Conservation (phyloP, 305 asterid species). For the Solanum aculeatissimum region DNA sequence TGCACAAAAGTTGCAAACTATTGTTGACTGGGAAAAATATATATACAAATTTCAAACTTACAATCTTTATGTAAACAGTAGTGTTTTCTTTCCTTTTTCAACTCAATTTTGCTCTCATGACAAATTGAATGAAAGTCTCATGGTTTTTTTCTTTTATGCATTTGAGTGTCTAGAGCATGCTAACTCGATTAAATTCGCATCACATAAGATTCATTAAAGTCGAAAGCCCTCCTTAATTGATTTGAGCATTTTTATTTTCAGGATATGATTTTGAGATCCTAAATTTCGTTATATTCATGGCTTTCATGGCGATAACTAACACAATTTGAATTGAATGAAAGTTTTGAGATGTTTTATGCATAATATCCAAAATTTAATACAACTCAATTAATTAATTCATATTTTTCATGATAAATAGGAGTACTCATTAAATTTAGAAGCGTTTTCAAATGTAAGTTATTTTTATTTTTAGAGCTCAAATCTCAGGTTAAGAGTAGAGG, state of each 20-base stretch:
- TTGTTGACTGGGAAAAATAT: neutral
- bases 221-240: neutral
- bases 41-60: neutral
- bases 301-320: neutral
- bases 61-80: neutral
- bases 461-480: neutral
- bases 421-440: neutral
- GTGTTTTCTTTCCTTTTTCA: neutral
- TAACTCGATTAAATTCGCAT: neutral
- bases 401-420: no score
- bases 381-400: neutral
- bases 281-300: no score
- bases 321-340: neutral
- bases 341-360: neutral
- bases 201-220: neutral
- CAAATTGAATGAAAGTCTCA: neutral
- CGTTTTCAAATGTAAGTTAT: fast-evolving
- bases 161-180: neutral
- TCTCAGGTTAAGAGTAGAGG: neutral
- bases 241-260: neutral
- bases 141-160: neutral
- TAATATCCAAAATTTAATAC: neutral
- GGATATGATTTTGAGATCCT: neutral
- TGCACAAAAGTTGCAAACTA: neutral
- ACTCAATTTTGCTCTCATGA: neutral